These are phyloP conservation scores for Backusella australiensis DNA, from an alignment of 192 early-diverging fungal genomes.

Conservation along the genomic window DNA sequence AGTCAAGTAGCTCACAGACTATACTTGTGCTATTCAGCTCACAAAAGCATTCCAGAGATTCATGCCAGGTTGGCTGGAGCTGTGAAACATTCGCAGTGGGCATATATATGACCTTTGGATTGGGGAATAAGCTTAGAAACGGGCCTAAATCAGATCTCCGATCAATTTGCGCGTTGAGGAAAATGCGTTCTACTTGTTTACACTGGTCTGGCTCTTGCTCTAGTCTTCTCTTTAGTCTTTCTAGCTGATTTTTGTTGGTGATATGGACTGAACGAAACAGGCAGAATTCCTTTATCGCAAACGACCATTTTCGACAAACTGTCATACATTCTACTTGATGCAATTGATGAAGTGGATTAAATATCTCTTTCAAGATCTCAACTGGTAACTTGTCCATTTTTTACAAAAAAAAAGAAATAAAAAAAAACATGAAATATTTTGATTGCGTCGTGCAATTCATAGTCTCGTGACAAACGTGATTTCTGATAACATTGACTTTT, in stretches of 20 bases:
- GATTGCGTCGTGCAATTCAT: neutral
- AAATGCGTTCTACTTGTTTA: neutral
- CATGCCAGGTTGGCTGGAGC: neutral
- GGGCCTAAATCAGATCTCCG: neutral
- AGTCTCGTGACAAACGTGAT: neutral
- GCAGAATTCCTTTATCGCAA: neutral
- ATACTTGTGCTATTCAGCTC: neutral
- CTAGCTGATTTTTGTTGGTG: neutral
- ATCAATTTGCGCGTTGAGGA: neutral
- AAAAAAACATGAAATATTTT: neutral
- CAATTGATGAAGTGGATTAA: neutral
- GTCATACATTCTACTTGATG: neutral
- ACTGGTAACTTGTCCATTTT: neutral
- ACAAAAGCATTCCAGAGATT: neutral
- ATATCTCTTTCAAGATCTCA: neutral
- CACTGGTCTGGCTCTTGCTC: neutral
- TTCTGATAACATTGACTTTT: no score
- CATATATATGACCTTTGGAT: neutral
- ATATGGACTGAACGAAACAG: neutral
- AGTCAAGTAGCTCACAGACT: neutral
- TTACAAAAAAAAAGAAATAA: neutral
- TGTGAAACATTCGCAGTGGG: neutral
- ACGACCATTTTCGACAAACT: neutral
- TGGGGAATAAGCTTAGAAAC: neutral
- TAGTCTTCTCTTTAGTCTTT: neutral